Base-by-base conservation (phyloP, 2,329 filamentous ascomycete genomes). In the Stagonosporopsis cucurbitacearum region DNA sequence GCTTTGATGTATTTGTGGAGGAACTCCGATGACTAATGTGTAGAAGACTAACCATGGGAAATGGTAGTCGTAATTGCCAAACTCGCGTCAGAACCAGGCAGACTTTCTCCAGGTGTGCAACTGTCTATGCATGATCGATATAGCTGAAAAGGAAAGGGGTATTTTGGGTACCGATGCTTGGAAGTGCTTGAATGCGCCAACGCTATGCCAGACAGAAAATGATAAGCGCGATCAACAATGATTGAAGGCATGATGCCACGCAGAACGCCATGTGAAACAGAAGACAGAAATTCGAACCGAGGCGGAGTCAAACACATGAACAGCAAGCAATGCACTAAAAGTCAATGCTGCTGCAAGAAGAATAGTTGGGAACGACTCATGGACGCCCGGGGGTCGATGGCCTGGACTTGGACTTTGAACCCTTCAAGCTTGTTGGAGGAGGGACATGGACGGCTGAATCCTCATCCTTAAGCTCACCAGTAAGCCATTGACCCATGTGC, bases 401-500 rank as follows among this genome's bases (percentile, higher is more conserved):
- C 12, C 53, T 32, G 9, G 53, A 56, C 32, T 37, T 50, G 13
- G 53, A 50, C 13, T 8, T 45, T n/a, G 47, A 42, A 5, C 42
- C 42, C 32, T 42, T 47, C 6, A 28, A 22, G 26, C 47, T 56
- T 6, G 30, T 40, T 2, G 39, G 37, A 25, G 43, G 48, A 13
- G 43, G 40, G 17, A 52, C 6, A 13, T 45, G 32, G 11, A 58
- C 28, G 48, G 58, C 60, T 1, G 54, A 51, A 25, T 75, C 70
- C 48, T 74, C 71, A 9, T 70, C 65, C 25, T 54, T 59, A 23
- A 73, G 53, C 30, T 64, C 65, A 19, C 73, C 73, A 1, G 73
- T 76, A 28, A 77, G 58, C 71, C 71, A 74, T 54, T 73, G 67
- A 2, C 75, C 75, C 71, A 75, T 74, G 47, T 72, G 72, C 12